Percentiles rank a stretch among this genome's conserved stretches.
These are phyloP conservation scores for Aspergillus novoparasiticus DNA, from an alignment of 2,329 filamentous ascomycete species.

Conservation along the genomic window DNA sequence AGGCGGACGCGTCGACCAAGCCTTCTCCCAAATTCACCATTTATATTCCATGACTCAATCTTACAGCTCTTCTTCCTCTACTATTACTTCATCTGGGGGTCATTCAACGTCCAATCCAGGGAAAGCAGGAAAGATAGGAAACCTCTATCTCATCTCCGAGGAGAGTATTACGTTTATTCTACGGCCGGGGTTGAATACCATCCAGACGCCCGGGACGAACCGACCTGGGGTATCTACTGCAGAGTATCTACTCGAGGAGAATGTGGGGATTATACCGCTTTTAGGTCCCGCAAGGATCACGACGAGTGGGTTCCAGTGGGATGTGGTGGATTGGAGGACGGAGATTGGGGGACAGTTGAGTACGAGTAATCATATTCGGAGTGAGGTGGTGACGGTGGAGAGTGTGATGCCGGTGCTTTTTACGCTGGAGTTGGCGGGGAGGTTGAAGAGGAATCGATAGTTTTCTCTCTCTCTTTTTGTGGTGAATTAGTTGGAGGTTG, in stretches of 20 bases:
- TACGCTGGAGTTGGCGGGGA: constrained; percentile 65
- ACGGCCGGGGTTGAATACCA: constrained; percentile 66
- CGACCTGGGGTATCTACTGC: constrained; percentile 10
- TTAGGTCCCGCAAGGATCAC: constrained; percentile 77
- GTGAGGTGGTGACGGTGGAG: constrained; percentile 61
- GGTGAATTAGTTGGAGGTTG: background rate
- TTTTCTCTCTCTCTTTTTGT: background rate
- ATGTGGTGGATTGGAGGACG: constrained; percentile 80
- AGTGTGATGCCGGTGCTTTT: constrained; percentile 70
- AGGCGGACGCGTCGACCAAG: constrained; percentile 90
- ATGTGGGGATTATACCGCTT: constrained; percentile 85
- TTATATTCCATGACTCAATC: constrained; percentile 59
- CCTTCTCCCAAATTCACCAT: constrained; percentile 84
- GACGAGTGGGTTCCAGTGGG: constrained; percentile 84
- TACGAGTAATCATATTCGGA: constrained; percentile 77
- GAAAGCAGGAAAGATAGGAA: constrained; percentile 41
- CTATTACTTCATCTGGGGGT: background rate
- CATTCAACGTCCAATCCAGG: background rate
- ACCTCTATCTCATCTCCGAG: constrained; percentile 78
- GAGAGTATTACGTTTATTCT: constrained; percentile 82
- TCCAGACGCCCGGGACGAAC: constrained; percentile 60
- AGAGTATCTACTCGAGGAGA: constrained; percentile 63
- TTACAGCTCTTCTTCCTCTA: background rate
- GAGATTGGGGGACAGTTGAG: constrained; percentile 73
- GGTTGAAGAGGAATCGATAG: constrained; percentile 34